Conservation (phyloP, 2,329 filamentous ascomycete genomes). For the Hymenoscyphus infarciens region DNA sequence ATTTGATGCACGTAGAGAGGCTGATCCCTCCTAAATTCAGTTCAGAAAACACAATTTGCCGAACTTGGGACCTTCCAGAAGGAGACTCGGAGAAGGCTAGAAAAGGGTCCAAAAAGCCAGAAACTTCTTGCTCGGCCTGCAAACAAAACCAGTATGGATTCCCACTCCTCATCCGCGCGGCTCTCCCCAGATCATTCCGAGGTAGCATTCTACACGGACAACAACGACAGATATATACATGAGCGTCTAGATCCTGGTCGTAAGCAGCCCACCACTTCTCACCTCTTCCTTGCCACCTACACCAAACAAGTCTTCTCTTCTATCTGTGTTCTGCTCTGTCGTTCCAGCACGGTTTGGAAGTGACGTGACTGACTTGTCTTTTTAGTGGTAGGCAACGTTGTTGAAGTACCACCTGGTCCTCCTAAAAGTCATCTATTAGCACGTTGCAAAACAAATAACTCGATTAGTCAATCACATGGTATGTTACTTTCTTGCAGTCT, state of each 20-base stretch:
- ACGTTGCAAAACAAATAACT: not conserved
- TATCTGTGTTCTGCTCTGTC: not conserved
- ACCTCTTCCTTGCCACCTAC: not conserved
- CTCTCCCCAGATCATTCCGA: conserved; percentile 1
- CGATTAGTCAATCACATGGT: conserved; percentile 3
- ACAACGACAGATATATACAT: conserved; percentile 24
- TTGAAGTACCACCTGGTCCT: conserved; percentile 1
- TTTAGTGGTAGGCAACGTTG: conserved; percentile 1
- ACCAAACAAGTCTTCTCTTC: not conserved
- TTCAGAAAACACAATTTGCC: not conserved
- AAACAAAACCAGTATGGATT: conserved; percentile 12
- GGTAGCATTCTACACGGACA: conserved; percentile 21
- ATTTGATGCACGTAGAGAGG: conserved; percentile 7
- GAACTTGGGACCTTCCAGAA: not conserved
- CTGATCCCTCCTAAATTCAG: not conserved
- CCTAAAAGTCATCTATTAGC: not conserved
- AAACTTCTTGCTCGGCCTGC: not conserved
- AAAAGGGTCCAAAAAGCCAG: not conserved
- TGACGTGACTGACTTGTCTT: not conserved
- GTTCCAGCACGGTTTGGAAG: not conserved
- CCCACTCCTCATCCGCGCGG: not conserved
- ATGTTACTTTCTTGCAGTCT: not conserved
- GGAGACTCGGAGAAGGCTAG: conserved; percentile 7
- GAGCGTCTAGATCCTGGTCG: conserved; percentile 16
- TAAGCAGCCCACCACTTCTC: not conserved